Evolutionary conservation across 2,329 filamentous ascomycete species (phyloP).

Genomic region (Sporothrix globosa): DNA sequence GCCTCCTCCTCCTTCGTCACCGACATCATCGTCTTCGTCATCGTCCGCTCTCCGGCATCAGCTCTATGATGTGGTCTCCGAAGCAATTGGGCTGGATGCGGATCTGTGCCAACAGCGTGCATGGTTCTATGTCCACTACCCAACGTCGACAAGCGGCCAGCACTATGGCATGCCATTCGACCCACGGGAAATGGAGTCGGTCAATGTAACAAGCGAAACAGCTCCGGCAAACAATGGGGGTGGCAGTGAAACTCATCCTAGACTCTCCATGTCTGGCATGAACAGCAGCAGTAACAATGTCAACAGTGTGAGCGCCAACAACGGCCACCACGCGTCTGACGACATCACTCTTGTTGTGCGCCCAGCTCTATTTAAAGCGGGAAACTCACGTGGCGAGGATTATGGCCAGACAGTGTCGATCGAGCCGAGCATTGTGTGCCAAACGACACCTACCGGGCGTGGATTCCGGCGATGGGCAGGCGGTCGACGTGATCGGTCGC

Average conservation of each 20-base stretch:
- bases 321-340: background rate
- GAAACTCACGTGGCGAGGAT: constrained; percentile 31
- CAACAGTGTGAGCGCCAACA: background rate
- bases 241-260: background rate
- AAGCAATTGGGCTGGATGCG: constrained; percentile 29
- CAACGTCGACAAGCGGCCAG: constrained; percentile 17
- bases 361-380: constrained; percentile 32
- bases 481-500: constrained; percentile 19
- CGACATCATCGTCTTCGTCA: background rate
- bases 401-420: constrained; percentile 29
- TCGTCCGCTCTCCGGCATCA: constrained; percentile 2
- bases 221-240: background rate
- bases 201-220: background rate
- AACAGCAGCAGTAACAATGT: constrained; percentile 10
- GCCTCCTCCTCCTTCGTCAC: background rate
- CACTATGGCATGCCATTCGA: constrained; percentile 32
- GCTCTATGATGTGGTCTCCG: constrained; percentile 16
- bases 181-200: constrained; percentile 24
- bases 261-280: background rate
- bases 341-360: constrained; percentile 29
- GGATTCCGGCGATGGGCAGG: constrained; percentile 4
- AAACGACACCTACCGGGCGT: background rate
- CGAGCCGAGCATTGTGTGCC: constrained; percentile 30
- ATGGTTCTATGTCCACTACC: constrained; percentile 32
- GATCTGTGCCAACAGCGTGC: constrained; percentile 34